Percentiles rank a stretch among this genome's conserved stretches.
phyloP scores from a whole-genome alignment of 305 asterid species.

The Vinca major region DNA sequence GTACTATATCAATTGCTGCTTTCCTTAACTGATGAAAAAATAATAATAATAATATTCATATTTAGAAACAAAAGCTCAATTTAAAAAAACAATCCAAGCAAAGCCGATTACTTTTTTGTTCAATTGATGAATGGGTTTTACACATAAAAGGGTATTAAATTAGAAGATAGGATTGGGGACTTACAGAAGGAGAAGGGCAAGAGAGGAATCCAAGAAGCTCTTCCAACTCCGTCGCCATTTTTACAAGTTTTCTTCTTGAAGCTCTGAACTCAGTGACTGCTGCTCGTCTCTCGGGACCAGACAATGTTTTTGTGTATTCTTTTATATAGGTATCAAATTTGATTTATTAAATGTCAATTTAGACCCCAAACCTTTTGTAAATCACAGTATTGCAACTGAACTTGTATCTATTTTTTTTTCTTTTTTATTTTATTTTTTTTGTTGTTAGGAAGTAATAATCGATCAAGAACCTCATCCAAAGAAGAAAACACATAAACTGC shows the following conservation, averaged over 20 bases:
- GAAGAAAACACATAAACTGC: too few relatives aligned
- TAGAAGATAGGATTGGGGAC: neutral
- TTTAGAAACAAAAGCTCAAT: neutral
- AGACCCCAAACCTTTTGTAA: too few relatives aligned
- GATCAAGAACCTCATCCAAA: too few relatives aligned
- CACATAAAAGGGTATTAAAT: neutral
- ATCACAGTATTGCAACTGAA: too few relatives aligned
- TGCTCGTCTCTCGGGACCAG: neutral
- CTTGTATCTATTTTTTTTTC: too few relatives aligned
- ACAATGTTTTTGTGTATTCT: too few relatives aligned
- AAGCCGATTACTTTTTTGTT: neutral
- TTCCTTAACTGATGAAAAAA: conserved; percentile 46
- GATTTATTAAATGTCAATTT: too few relatives aligned
- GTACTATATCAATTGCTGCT: conserved; percentile 66
- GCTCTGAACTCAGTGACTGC: neutral
- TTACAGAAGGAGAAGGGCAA: conserved; percentile 71
- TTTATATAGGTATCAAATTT: too few relatives aligned
- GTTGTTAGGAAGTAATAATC: too few relatives aligned
- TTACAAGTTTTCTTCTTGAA: neutral
- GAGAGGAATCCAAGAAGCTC: conserved; percentile 80
- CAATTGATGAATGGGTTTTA: neutral
- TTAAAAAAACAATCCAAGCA: neutral
- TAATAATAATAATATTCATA: neutral
- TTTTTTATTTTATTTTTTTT: too few relatives aligned
- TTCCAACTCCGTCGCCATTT: conserved; percentile 91